These are phyloP conservation scores for Penicillium freii DNA, from an alignment of 2,329 filamentous ascomycete species.

Conservation along the genomic window DNA sequence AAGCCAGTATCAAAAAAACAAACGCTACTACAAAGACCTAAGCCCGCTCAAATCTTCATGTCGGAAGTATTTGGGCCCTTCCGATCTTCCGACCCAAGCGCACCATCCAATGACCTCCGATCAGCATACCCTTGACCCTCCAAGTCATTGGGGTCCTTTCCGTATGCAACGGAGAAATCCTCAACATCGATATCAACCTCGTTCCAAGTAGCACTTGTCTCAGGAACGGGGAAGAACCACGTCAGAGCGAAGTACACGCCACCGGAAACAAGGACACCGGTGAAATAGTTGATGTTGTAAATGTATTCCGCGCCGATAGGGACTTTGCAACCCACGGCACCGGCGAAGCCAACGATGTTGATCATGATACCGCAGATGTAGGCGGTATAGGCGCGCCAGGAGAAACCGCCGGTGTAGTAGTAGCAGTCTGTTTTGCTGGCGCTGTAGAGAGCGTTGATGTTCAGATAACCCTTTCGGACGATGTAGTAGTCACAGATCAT, in stretches of 20 bases:
- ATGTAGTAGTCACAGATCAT: constrained; percentile 86
- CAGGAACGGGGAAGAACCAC: constrained; percentile 68
- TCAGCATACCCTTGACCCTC: constrained; percentile 22
- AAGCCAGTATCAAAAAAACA: not conserved
- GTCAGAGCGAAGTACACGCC: constrained; percentile 69
- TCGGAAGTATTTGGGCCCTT: constrained; percentile 22
- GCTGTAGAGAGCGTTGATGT: constrained; percentile 76
- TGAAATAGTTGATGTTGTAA: constrained; percentile 89
- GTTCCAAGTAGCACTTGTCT: constrained; percentile 71
- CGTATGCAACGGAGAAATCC: constrained; percentile 33
- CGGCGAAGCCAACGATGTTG: constrained; percentile 89
- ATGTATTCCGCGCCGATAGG: constrained; percentile 79
- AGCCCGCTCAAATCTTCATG: constrained; percentile 14
- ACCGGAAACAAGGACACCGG: constrained; percentile 70
- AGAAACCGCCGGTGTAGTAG: constrained; percentile 69
- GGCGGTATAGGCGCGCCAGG: constrained; percentile 80
- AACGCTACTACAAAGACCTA: not conserved
- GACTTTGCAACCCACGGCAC: constrained; percentile 69
- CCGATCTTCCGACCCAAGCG: constrained; percentile 14
- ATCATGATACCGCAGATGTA: constrained; percentile 82
- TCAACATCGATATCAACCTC: constrained; percentile 58
- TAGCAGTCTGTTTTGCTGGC: constrained; percentile 62
- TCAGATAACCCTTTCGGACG: constrained; percentile 77
- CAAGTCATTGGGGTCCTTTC: constrained; percentile 28
- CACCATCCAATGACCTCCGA: constrained; percentile 12